Percentiles rank a stretch among this genome's conserved stretches.
Evolutionary conservation across 2,329 filamentous ascomycete genomes (phyloP).

Genomic region (Ophiostoma tasmaniense): DNA sequence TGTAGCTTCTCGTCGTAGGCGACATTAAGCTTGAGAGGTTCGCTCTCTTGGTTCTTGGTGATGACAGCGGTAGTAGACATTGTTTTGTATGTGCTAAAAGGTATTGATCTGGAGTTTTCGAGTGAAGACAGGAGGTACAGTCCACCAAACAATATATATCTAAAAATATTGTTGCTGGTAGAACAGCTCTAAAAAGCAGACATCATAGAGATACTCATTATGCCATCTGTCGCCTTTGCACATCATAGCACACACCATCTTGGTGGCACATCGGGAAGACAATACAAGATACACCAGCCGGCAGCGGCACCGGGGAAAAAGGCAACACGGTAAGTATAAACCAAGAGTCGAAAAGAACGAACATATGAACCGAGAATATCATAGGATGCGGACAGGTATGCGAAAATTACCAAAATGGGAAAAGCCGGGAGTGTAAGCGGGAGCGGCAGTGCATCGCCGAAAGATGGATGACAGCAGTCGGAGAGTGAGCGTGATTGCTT

Average conservation of each 20-base stretch:
- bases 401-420: background rate
- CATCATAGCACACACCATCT: background rate
- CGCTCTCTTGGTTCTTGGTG: background rate
- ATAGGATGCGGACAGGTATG: background rate
- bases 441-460: background rate
- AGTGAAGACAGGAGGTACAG: background rate
- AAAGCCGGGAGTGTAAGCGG: background rate
- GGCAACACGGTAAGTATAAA: background rate
- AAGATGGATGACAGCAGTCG: background rate
- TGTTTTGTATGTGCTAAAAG: background rate
- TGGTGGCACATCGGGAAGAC: background rate
- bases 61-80: background rate
- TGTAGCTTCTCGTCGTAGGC: conserved; percentile 1
- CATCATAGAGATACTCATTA: background rate
- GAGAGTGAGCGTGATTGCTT: background rate
- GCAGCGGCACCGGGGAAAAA: background rate
- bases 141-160: background rate
- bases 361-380: background rate
- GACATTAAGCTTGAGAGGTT: background rate
- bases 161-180: background rate
- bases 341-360: background rate
- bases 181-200: background rate
- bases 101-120: background rate
- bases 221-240: background rate
- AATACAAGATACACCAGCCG: background rate